A percentile compares a stretch with the other conserved stretches of the same genome.
These are phyloP conservation scores for Seiridium cupressi DNA, from an alignment of 2,329 filamentous ascomycete genomes.

Conservation along the genomic window DNA sequence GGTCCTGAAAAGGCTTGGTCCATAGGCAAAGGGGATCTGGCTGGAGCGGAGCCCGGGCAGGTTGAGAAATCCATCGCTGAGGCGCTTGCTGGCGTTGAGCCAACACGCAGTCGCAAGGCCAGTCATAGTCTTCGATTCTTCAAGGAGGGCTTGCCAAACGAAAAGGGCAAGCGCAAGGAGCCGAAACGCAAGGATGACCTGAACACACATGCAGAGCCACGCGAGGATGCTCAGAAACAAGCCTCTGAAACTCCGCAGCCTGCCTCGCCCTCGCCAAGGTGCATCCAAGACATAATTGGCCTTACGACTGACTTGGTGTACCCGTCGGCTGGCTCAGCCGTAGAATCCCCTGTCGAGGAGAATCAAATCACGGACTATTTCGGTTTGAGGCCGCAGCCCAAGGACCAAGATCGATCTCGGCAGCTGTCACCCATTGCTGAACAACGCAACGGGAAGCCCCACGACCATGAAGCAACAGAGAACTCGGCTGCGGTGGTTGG, in stretches of 20 bases:
- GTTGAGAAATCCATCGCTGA: conserved; percentile 66
- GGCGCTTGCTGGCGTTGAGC: conserved; percentile 59
- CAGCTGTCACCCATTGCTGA: conserved; percentile 10
- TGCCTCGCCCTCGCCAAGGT: conserved; percentile 19
- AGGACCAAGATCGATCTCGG: conserved; percentile 12
- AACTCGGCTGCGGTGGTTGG: not conserved
- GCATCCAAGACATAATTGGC: conserved; percentile 20
- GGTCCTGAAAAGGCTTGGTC: conserved; percentile 62
- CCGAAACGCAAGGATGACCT: conserved; percentile 22
- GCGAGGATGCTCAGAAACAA: conserved; percentile 4
- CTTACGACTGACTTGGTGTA: conserved; percentile 14
- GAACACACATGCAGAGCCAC: conserved; percentile 34
- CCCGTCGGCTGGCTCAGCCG: conserved; percentile 12
- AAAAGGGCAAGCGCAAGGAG: conserved; percentile 55
- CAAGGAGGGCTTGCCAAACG: conserved; percentile 62
- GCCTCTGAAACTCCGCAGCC: conserved; percentile 6
- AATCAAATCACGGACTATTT: conserved; percentile 23
- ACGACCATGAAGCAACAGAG: not conserved
- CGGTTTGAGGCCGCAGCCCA: conserved; percentile 15
- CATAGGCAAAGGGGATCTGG: conserved; percentile 51
- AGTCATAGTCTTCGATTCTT: conserved; percentile 68
- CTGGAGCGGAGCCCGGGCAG: conserved; percentile 50
- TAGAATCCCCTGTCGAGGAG: conserved; percentile 13
- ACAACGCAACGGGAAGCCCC: conserved; percentile 5
- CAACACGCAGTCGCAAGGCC: conserved; percentile 64